These are phyloP conservation scores for Vanilla planifolia DNA, from an alignment of 106 monocot genomes.

Conservation along the genomic window DNA sequence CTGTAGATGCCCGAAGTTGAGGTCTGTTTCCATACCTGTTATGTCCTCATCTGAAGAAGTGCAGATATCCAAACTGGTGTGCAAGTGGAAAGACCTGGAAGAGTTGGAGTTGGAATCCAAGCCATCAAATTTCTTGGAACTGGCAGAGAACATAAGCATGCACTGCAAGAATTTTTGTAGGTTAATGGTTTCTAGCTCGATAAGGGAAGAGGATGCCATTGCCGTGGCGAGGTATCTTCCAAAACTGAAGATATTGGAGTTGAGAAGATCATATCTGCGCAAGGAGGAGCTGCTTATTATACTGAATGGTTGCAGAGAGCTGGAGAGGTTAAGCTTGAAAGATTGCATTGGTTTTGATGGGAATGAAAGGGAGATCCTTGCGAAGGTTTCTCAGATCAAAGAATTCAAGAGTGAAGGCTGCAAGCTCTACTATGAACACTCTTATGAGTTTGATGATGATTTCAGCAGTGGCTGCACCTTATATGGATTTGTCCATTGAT, in stretches of 20 bases:
- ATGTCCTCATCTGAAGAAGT: background rate
- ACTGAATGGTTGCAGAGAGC: conserved; percentile 9
- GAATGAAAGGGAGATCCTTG: conserved; percentile 7
- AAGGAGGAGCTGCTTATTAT: conserved; percentile 9
- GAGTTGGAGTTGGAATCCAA: background rate
- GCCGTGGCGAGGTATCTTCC: conserved; percentile 10
- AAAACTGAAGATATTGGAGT: conserved; percentile 10
- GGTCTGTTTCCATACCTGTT: background rate
- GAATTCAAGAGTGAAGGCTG: conserved; percentile 10
- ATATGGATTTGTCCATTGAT: too few relatives aligned
- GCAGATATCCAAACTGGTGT: conserved; percentile 1
- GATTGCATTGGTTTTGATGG: conserved; percentile 18
- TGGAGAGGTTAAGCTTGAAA: conserved; percentile 6
- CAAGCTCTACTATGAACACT: conserved; percentile 4
- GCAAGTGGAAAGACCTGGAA: conserved; percentile 10
- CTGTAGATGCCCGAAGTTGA: conserved; percentile 5
- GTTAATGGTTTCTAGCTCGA: background rate
- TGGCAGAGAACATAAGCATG: conserved; percentile 2
- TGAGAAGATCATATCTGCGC: conserved; percentile 7
- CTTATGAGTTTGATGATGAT: too few relatives aligned
- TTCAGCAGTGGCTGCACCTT: too few relatives aligned
- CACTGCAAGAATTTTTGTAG: background rate
- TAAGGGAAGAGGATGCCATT: conserved; percentile 5
- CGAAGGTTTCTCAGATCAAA: background rate
- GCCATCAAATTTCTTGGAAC: background rate